These are phyloP conservation scores for Phytophthora syringae DNA, from an alignment of 352 stramenopile species.

Conservation along the genomic window DNA sequence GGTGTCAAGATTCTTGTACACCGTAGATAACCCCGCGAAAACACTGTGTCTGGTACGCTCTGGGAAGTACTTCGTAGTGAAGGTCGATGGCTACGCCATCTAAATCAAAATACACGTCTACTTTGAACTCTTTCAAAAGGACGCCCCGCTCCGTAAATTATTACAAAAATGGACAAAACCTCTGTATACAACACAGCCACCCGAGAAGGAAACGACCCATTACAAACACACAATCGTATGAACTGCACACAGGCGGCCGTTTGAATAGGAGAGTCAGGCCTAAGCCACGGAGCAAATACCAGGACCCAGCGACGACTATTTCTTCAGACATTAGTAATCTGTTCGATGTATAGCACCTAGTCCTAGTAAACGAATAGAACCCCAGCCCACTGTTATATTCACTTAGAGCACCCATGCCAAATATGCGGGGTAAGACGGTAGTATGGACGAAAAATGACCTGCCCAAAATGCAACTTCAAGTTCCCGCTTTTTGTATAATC, in stretches of 20 bases:
- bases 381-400: background rate
- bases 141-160: background rate
- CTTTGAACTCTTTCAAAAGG: background rate
- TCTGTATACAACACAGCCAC: constrained; percentile 21
- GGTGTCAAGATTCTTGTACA: too few relatives aligned
- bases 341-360: constrained; percentile 3
- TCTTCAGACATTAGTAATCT: constrained; percentile 2
- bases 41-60: too few relatives aligned
- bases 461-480: too few relatives aligned
- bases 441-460: too few relatives aligned
- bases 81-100: background rate
- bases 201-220: constrained; percentile 9
- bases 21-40: too few relatives aligned
- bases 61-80: too few relatives aligned
- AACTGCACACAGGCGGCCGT: constrained; percentile 1
- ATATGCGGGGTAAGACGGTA: constrained; percentile 2
- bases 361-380: background rate
- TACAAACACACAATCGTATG: constrained; percentile 1
- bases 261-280: background rate
- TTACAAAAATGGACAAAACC: constrained; percentile 3
- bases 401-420: background rate
- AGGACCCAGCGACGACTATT: background rate
- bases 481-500: too few relatives aligned
- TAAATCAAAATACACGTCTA: background rate
- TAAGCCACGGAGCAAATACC: background rate